phyloP scores from a whole-genome alignment of 1,139 yeast species.

The Candida gigantensis region DNA sequence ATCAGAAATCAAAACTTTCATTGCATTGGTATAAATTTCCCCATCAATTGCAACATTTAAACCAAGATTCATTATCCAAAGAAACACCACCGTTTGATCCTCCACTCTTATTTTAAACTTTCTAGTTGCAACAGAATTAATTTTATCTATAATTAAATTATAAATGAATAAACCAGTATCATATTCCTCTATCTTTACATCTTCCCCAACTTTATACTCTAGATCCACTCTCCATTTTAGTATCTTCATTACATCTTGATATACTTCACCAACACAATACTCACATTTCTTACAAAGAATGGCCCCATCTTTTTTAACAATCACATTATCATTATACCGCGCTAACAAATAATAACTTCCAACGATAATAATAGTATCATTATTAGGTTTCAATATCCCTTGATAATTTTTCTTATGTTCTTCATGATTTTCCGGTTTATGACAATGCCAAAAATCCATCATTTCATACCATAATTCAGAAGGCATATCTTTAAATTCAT shows the following conservation, averaged over 20 bases:
- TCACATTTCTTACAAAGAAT: slow-evolving; percentile 35
- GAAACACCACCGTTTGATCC: slow-evolving; percentile 63
- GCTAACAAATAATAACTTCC: slow-evolving; percentile 61
- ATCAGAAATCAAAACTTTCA: slow-evolving; percentile 39
- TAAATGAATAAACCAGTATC: slow-evolving; percentile 39
- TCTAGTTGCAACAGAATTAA: slow-evolving; percentile 49
- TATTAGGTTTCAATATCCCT: slow-evolving; percentile 47
- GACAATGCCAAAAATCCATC: slow-evolving; percentile 99
- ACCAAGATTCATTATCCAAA: slow-evolving; percentile 65
- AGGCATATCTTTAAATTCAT: slow-evolving; percentile 67
- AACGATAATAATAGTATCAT: slow-evolving; percentile 46
- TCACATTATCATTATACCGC: slow-evolving; percentile 22
- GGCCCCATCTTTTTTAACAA: slow-evolving; percentile 6
- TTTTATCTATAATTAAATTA: slow-evolving; percentile 43
- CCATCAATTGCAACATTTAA: slow-evolving; percentile 25
- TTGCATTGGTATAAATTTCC: slow-evolving; percentile 24
- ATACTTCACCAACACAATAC: slow-evolving; percentile 31
- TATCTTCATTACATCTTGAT: slow-evolving; percentile 32
- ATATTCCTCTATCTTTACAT: slow-evolving; percentile 16
- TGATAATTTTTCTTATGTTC: slow-evolving; percentile 26
- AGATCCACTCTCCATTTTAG: slow-evolving; percentile 62
- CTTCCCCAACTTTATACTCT: slow-evolving; percentile 15
- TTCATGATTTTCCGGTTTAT: slow-evolving; percentile 62
- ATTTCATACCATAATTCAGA: slow-evolving; percentile 92
- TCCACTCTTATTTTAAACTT: slow-evolving; percentile 58